Conservation (phyloP, 306 rosid species). For the Arachis stenosperma region DNA sequence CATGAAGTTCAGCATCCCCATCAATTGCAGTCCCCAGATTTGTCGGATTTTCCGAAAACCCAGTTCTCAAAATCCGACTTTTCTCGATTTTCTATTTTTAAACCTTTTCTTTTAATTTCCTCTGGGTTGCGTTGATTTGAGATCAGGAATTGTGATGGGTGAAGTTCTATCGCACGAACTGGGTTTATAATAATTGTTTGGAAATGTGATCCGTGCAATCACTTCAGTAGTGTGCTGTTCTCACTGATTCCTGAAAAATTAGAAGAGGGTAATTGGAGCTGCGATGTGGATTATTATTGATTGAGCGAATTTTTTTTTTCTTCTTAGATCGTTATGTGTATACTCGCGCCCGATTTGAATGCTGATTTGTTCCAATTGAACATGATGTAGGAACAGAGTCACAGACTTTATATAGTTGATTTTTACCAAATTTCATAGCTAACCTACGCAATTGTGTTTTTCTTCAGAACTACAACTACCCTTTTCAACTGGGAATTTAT, state of each 20-base stretch:
- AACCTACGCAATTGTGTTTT: background rate
- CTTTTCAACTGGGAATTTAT: background rate
- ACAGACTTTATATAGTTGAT: background rate
- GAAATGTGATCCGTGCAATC: background rate
- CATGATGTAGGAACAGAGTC: background rate
- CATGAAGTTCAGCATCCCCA: background rate
- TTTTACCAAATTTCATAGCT: background rate
- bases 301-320: background rate
- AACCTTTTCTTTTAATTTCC: too few relatives aligned
- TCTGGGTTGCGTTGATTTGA: background rate
- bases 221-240: background rate
- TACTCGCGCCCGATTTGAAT: background rate
- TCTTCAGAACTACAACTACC: background rate
- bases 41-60: background rate
- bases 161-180: background rate
- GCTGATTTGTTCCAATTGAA: background rate
- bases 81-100: too few relatives aligned
- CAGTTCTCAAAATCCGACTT: background rate
- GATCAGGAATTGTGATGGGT: background rate
- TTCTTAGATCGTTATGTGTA: background rate
- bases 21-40: background rate
- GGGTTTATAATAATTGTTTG: background rate
- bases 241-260: background rate
- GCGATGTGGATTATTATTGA: background rate
- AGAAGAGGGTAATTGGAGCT: background rate